Evolutionary conservation across 495 filamentous ascomycete species (phyloP), one percentile per base, ranked within the genome.

Genomic region (Xylaria intraflava): DNA sequence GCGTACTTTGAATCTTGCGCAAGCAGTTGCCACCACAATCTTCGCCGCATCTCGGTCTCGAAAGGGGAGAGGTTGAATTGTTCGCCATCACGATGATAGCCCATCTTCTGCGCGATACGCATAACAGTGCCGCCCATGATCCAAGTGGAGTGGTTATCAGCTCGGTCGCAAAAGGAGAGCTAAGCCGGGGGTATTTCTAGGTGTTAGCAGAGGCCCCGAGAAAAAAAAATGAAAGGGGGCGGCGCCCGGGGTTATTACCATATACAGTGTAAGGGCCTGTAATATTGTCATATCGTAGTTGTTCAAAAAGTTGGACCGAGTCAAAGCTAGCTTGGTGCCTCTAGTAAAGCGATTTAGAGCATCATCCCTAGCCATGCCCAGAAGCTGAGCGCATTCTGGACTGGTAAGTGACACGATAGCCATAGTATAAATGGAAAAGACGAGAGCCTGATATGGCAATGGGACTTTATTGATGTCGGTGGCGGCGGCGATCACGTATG

Each of bases 11-110:
- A 67, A 54, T 87, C 83, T 1, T 84, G 66, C 10, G 74, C 66
- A 40, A 72, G 69, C 2, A 84, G 60, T 47, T 81, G 77, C 80
- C 81, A 84, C 83, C 83, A 87, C 0, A 84, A 60, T 12, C 82
- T 72, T 49, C 82, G 65, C 10, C 83, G 67, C 65, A 81, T 75
- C 56, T 87, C 83, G 2, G 74, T 73, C 46, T 86, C 80, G 57
- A 84, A 83, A 3, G 78, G 73, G 0, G 77, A 72, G 1, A 84
- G 69, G 20, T 71, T 69, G 40, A 79, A 76, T 29, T 70, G 68
- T 39, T 62, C 56, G 7, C 78, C 81, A 55, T 85, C 82, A 30
- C 78, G 59, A 40, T 73, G 67, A 14, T 76, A 65, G 16, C 73
- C 70, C 8, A 74, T 60, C 17, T 65, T 59, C 57, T 71, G 71